phyloP scores from a whole-genome alignment of 805 yeast species.

The Tetrapisispora fleetii region DNA sequence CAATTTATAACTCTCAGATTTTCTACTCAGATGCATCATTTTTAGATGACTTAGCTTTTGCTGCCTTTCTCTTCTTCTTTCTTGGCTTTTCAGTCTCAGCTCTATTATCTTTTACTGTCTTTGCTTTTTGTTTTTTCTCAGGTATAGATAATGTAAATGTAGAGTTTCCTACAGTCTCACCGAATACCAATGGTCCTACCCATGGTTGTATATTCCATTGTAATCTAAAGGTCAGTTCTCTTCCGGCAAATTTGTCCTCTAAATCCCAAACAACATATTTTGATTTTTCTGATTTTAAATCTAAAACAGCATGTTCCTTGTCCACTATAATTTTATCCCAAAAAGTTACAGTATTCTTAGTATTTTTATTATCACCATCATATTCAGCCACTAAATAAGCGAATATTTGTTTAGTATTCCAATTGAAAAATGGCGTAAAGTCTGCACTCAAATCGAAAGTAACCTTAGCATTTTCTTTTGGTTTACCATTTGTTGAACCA shows the following conservation, averaged over 20 bases:
- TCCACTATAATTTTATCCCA: conserved; percentile 79
- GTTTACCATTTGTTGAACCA: conserved; percentile 57
- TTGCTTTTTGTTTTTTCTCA: conserved; percentile 1
- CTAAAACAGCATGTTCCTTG: conserved; percentile 48
- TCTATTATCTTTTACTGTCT: not conserved
- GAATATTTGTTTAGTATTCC: conserved; percentile 97
- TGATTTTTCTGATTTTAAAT: conserved; percentile 43
- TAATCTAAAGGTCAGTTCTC: conserved; percentile 57
- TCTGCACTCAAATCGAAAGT: conserved; percentile 68
- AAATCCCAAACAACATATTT: conserved; percentile 87
- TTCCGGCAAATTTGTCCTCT: conserved; percentile 44
- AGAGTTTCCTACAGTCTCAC: conserved; percentile 36
- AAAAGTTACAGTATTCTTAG: conserved; percentile 62
- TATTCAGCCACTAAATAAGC: conserved; percentile 85
- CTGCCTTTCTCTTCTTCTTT: conserved; percentile 1
- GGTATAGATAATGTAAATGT: conserved; percentile 1
- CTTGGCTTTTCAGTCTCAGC: conserved; percentile 1
- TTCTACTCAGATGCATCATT: not conserved
- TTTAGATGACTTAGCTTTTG: not conserved
- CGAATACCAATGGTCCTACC: conserved; percentile 71
- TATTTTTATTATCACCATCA: conserved; percentile 33
- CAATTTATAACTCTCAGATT: not conserved
- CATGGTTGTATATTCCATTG: conserved; percentile 93
- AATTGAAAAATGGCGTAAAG: conserved; percentile 71
- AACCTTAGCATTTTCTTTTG: conserved; percentile 68